A percentile compares a stretch with the other conserved stretches of the same genome.
These are phyloP conservation scores for Piper longum DNA, from an alignment of 164 flowering plant species.

Conservation along the genomic window DNA sequence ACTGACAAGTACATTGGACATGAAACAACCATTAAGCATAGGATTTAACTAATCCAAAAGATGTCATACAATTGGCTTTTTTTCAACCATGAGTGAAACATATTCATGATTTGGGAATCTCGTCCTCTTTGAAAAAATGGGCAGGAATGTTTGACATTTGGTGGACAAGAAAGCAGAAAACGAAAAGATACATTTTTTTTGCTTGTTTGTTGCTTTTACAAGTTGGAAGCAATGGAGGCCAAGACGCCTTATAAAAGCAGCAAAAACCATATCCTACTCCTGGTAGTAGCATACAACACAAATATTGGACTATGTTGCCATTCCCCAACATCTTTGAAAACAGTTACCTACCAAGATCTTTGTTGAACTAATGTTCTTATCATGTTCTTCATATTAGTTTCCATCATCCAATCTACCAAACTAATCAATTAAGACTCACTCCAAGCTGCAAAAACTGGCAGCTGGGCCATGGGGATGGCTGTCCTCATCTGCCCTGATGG, in stretches of 20 bases:
- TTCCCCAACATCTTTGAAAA: neutral
- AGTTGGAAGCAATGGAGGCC: conserved; percentile 16
- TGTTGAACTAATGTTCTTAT: neutral
- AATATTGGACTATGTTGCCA: conserved; percentile 13
- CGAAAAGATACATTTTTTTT: conserved; percentile 11
- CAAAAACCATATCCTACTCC: conserved; percentile 28
- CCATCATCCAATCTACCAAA: conserved; percentile 14
- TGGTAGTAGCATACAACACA: conserved; percentile 10
- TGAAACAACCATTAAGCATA: too few relatives aligned
- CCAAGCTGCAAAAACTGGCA: conserved; percentile 85
- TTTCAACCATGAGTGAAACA: neutral
- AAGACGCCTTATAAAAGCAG: conserved; percentile 31
- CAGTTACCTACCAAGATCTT: neutral
- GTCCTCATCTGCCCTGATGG: conserved; percentile 40
- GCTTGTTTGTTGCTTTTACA: conserved; percentile 19
- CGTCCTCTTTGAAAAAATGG: conserved; percentile 21
- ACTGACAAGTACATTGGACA: too few relatives aligned
- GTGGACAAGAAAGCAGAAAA: conserved; percentile 17
- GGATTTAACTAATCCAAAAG: conserved; percentile 1
- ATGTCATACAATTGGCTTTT: neutral
- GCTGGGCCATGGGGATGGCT: conserved; percentile 38
- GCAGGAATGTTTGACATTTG: conserved; percentile 17
- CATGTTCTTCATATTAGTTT: conserved; percentile 1
- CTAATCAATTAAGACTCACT: conserved; percentile 24
- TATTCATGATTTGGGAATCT: conserved; percentile 17